Evolutionary conservation across 2,329 filamentous ascomycete genomes (phyloP), one percentile per base, ranked within the genome.

Genomic region (Aspergillus amoenus): DNA sequence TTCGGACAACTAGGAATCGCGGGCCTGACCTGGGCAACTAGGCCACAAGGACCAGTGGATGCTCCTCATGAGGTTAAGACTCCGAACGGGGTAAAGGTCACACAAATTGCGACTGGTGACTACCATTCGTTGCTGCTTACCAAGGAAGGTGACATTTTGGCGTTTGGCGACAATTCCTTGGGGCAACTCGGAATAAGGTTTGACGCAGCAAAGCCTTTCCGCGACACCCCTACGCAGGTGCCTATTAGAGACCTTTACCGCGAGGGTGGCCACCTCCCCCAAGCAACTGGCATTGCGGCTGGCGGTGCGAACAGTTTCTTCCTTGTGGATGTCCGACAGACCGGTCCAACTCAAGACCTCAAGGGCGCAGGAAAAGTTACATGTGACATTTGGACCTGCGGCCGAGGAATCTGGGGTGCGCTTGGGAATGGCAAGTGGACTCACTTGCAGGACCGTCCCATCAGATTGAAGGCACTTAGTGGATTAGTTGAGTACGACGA

Each of bases 401-500:
- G 94, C 13, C 86, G 89, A 61, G 94, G 94, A 5, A 91, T 97
- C 45, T 87, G 84, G 62, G 94, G 94, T 44, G 85, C 83, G 43
- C 82, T 97, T 0, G 94, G 92, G 51, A 96, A 87, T 47, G 92
- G 91, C 50, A 87, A 85, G 64, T 97, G 93, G 92, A 91, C 90
- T 24, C 94, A 97, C 73, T 81, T 93, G 0, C 93, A 96, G 64
- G 78, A 84, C 34, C 84, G 81, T 0, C 93, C 91, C 0, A 84
- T 84, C 56, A 96, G 94, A 73, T 84, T 97, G 64, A 94, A 93
- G 67, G 78, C 86, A 0, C 82, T 99, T 4, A 95, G 90, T 17
- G 89, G 88, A 0, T 82, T 97, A 2, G 90, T 85, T 67, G 94
- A 97, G 74, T 99, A 88, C 74, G 88, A 96, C 74, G 94, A 99